Conservation (phyloP, 306 rosid genomes). For the Fragaria iinumae region DNA sequence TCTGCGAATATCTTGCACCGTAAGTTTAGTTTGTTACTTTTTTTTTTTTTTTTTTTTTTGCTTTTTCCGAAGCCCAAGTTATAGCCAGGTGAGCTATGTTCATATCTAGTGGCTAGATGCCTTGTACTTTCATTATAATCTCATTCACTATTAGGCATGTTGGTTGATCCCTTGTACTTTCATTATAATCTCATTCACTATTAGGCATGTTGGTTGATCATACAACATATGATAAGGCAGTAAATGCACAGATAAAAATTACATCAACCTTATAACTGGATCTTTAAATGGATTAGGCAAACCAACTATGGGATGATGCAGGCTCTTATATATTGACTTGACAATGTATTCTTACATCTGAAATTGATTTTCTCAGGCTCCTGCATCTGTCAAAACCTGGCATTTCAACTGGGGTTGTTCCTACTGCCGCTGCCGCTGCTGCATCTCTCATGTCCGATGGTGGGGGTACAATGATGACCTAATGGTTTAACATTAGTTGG, state of each 20-base stretch:
- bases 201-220: background rate
- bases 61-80: background rate
- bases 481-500: background rate
- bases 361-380: conserved; percentile 63
- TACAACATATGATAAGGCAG: background rate
- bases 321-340: conserved; percentile 5
- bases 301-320: background rate
- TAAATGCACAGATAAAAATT: background rate
- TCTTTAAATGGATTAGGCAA: background rate
- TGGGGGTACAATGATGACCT: conserved; percentile 42
- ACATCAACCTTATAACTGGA: background rate
- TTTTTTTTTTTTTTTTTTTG: background rate
- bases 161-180: background rate
- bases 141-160: background rate
- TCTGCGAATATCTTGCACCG: conserved; percentile 99
- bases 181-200: background rate
- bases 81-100: background rate
- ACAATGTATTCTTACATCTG: conserved; percentile 11
- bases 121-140: background rate
- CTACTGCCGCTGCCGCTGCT: conserved; percentile 89
- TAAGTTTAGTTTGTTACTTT: conserved; percentile 36
- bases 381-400: conserved; percentile 93
- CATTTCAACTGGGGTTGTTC: conserved; percentile 88
- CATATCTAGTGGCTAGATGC: background rate
- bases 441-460: conserved; percentile 94